Evolutionary conservation across 441 rosid species (phyloP).

Genomic region (Eutrema salsugineum): DNA sequence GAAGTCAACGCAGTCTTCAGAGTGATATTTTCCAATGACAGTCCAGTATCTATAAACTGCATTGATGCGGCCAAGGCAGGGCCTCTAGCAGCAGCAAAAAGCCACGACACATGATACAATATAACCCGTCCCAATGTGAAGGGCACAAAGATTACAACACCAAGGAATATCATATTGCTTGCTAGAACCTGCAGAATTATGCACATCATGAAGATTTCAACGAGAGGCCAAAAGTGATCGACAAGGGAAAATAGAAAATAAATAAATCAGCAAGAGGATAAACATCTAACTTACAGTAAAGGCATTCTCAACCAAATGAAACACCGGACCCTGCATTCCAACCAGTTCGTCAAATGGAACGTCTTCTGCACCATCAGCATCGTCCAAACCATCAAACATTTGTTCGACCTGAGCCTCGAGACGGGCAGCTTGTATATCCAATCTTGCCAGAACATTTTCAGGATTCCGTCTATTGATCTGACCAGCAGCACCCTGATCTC

Average conservation of each 20-base stretch:
- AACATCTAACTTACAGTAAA: constrained; percentile 71
- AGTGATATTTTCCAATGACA: constrained; percentile 64
- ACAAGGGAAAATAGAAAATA: not conserved
- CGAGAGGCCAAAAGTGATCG: not conserved
- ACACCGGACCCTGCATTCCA: constrained; percentile 99
- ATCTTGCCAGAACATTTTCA: constrained; percentile 94
- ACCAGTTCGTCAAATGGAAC: constrained; percentile 99
- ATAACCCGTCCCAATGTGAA: constrained; percentile 85
- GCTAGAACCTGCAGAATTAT: constrained; percentile 75
- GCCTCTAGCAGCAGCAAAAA: constrained; percentile 78
- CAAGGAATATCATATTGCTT: constrained; percentile 99
- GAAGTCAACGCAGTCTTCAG: constrained; percentile 71
- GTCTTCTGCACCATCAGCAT: constrained; percentile 99
- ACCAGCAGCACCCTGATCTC: constrained; percentile 75
- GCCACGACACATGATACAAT: constrained; percentile 68
- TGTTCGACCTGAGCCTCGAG: constrained; percentile 99
- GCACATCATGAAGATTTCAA: not conserved
- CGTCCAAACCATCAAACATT: constrained; percentile 98
- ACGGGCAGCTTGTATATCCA: constrained; percentile 99
- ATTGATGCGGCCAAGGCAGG: constrained; percentile 42
- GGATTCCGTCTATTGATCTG: constrained; percentile 80
- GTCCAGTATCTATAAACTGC: constrained; percentile 56
- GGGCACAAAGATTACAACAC: constrained; percentile 87
- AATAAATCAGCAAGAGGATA: not conserved
- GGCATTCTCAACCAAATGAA: constrained; percentile 99